Base-by-base conservation (phyloP, 1,284 basidiomycete species). In the Cryptococcus sp. region DNA sequence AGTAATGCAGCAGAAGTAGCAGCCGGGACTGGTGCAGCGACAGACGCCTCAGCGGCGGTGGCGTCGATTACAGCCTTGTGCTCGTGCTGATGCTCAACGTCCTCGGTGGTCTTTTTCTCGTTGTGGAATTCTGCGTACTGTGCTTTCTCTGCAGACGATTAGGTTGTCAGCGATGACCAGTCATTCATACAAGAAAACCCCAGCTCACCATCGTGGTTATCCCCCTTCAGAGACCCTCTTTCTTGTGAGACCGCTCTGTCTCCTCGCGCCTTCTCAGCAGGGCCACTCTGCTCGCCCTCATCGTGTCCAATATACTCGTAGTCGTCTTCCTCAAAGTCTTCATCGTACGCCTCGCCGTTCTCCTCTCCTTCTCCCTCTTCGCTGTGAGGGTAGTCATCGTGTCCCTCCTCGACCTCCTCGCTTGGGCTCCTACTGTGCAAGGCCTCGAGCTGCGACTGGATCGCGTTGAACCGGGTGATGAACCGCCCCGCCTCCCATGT, bases 361-460 rank as follows among this genome's bases (percentile, higher is more conserved):
- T 38, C 53, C 18, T 59, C 62, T 46, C 35, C 44, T 38, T 54
- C 59, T 36, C 53, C 49, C 21, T 51, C 21, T 12, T 42, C 50
- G 35, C 21, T 40, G 12, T 43, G 53, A 33, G 53, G 52, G n/a
- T 50, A 50, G 16, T 51, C 35, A 12, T 47, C 52, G 15, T 57
- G 55, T 13, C 54, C 45, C 16, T 39, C 58, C 37, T 59, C 56
- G 2, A 45, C 35, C 28, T 61, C 44, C 2, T 51, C 62, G 20
- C 57, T 44, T 46, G 51, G 37, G 38, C 55, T 55, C 83, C 75
- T 55, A 88, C 87, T 78, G 86, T 88, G 21, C 86, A 89, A 23
- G 84, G 82, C 64, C 20, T 66, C 64, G 18, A 76, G 54, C 47
- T 71, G 72, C 33, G 63, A 56, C 46, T 66, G 60, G 20, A 76